phyloP scores from a whole-genome alignment of 192 early-diverging fungal species.

The Gaertneriomyces sp. region DNA sequence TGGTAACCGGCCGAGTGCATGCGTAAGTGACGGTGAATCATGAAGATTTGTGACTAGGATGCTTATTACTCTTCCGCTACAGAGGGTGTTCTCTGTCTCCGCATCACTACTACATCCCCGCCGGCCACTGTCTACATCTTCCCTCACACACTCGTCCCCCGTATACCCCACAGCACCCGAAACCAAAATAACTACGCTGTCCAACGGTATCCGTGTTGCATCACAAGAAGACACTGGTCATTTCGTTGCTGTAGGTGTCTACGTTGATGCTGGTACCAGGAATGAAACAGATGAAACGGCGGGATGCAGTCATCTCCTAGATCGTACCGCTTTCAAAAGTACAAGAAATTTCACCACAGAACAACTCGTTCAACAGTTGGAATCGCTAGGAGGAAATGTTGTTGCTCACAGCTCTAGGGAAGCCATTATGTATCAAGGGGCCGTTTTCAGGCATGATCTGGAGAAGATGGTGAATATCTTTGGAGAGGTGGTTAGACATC shows the following conservation, averaged over 20 bases:
- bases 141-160: background rate
- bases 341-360: slow-evolving; percentile 66
- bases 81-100: no score
- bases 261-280: slow-evolving; percentile 85
- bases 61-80: no score
- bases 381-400: slow-evolving; percentile 85
- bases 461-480: slow-evolving; percentile 67
- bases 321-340: slow-evolving; percentile 91
- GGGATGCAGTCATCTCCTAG: slow-evolving; percentile 82
- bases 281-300: slow-evolving; percentile 69
- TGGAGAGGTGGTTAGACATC: slow-evolving; percentile 76
- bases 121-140: background rate
- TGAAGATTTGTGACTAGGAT: no score
- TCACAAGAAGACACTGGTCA: slow-evolving; percentile 80
- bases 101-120: background rate
- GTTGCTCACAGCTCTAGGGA: slow-evolving; percentile 87
- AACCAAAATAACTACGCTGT: slow-evolving; percentile 65
- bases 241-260: slow-evolving; percentile 86
- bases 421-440: slow-evolving; percentile 92
- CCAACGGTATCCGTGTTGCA: slow-evolving; percentile 86
- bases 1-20: no score
- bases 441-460: slow-evolving; percentile 83
- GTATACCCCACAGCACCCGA: background rate
- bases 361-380: slow-evolving; percentile 71
- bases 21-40: no score